phyloP scores from a whole-genome alignment of 306 rosid genomes.

The Quercus agrifolia region DNA sequence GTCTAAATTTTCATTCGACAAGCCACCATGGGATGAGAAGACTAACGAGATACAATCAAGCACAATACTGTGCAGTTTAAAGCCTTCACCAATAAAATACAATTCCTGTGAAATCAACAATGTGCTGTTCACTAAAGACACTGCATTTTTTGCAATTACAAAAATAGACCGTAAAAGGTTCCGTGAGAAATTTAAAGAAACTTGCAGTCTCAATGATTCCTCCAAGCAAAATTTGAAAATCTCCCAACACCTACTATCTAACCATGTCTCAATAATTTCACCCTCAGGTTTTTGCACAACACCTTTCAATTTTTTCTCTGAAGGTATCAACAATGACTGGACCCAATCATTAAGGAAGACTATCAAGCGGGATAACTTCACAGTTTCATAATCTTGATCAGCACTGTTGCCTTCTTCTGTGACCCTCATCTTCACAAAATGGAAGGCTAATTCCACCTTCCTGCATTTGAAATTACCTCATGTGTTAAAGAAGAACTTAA shows the following conservation, averaged over 20 bases:
- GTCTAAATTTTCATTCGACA: slow-evolving; percentile 68
- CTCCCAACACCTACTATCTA: slow-evolving; percentile 83
- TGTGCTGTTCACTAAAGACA: slow-evolving; percentile 29
- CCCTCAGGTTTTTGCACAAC: slow-evolving; percentile 33
- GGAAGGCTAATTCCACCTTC: slow-evolving; percentile 62
- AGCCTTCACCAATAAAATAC: slow-evolving; percentile 31
- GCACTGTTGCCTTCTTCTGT: slow-evolving; percentile 21
- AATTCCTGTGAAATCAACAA: slow-evolving; percentile 24
- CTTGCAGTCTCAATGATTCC: slow-evolving; percentile 48
- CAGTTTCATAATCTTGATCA: slow-evolving; percentile 45
- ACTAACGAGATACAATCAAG: slow-evolving; percentile 69
- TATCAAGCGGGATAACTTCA: slow-evolving; percentile 52
- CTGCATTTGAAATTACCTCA: slow-evolving; percentile 51
- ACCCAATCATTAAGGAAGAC: slow-evolving; percentile 68
- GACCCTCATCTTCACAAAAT: slow-evolving; percentile 47
- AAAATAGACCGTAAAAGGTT: slow-evolving; percentile 56
- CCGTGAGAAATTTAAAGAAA: slow-evolving; percentile 56
- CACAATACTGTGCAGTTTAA: slow-evolving; percentile 41
- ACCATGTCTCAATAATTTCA: slow-evolving; percentile 38
- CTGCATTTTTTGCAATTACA: slow-evolving; percentile 48
- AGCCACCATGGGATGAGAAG: slow-evolving; percentile 75
- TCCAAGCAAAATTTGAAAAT: slow-evolving; percentile 75
- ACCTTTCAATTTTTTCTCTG: slow-evolving; percentile 39
- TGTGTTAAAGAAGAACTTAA: slow-evolving; percentile 3
- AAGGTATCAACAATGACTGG: slow-evolving; percentile 66